Evolutionary conservation across 192 early-diverging fungal genomes (phyloP).

Genomic region (Backusella morwellensis): DNA sequence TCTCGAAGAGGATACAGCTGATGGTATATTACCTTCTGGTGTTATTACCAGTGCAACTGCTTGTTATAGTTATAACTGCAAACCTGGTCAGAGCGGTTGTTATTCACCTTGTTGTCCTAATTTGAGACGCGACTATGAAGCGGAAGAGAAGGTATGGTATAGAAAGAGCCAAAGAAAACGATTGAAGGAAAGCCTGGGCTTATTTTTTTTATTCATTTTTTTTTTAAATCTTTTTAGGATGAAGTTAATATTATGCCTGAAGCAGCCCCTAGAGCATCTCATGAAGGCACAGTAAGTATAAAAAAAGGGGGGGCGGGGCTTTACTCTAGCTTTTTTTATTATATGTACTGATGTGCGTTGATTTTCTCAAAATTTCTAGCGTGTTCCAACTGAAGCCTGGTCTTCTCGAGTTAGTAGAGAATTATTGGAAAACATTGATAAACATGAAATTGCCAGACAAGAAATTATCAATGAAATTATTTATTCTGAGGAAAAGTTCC

Average conservation of each 20-base stretch:
- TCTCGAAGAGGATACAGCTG: constrained; percentile 31
- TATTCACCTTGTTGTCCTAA: constrained; percentile 35
- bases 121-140: background rate
- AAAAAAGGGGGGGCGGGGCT: background rate
- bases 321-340: background rate
- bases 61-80: constrained; percentile 63
- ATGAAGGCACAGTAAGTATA: constrained; percentile 5
- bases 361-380: background rate
- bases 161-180: background rate
- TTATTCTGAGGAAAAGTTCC: constrained; percentile 89
- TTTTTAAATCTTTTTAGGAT: background rate
- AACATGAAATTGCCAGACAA: constrained; percentile 81
- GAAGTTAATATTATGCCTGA: background rate
- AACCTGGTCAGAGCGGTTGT: constrained; percentile 24
- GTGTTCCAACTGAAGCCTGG: constrained; percentile 55
- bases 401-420: constrained; percentile 70
- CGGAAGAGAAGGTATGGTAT: background rate
- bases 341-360: background rate
- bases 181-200: background rate
- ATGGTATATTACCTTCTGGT: constrained; percentile 65
- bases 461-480: constrained; percentile 95
- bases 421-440: constrained; percentile 65
- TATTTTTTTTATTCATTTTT: background rate
- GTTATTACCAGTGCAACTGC: constrained; percentile 85
- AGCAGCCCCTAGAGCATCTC: background rate